Conservation (phyloP, 1,284 basidiomycete genomes). For the Vanrija humicola region DNA sequence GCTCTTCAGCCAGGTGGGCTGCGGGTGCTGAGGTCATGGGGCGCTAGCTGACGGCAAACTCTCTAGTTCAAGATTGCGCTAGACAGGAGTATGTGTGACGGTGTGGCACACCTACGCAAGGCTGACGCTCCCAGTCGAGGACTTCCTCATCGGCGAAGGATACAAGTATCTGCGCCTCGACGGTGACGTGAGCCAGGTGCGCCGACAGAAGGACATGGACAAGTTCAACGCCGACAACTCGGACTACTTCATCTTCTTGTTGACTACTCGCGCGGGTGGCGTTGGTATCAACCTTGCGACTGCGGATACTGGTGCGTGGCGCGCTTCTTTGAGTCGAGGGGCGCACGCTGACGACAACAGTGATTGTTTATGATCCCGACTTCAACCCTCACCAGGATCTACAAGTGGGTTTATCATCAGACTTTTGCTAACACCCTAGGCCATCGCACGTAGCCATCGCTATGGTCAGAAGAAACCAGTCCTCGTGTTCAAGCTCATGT, state of each 20-base stretch:
- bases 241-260: constrained; percentile 82
- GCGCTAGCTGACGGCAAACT: constrained; percentile 5
- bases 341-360: constrained; percentile 48
- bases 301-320: constrained; percentile 49
- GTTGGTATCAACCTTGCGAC: constrained; percentile 81
- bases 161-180: constrained; percentile 86
- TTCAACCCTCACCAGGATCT: constrained; percentile 79
- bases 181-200: constrained; percentile 78
- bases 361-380: constrained; percentile 88
- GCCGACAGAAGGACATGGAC: constrained; percentile 91
- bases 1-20: constrained; percentile 87
- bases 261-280: constrained; percentile 93
- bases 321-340: no score
- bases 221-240: constrained; percentile 83
- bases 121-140: constrained; percentile 60
- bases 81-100: constrained; percentile 55
- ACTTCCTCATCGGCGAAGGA: constrained; percentile 86
- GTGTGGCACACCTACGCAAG: background rate
- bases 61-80: constrained; percentile 86
- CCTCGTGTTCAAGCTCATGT: constrained; percentile 87
- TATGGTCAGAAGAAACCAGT: constrained; percentile 54
- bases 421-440: constrained; percentile 53
- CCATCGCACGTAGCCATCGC: constrained; percentile 79
- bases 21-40: background rate
- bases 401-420: constrained; percentile 26